Percentiles rank a stretch among this genome's conserved stretches.
Conservation (phyloP, 176 grass and related monocot genomes). For the Cocos nucifera region DNA sequence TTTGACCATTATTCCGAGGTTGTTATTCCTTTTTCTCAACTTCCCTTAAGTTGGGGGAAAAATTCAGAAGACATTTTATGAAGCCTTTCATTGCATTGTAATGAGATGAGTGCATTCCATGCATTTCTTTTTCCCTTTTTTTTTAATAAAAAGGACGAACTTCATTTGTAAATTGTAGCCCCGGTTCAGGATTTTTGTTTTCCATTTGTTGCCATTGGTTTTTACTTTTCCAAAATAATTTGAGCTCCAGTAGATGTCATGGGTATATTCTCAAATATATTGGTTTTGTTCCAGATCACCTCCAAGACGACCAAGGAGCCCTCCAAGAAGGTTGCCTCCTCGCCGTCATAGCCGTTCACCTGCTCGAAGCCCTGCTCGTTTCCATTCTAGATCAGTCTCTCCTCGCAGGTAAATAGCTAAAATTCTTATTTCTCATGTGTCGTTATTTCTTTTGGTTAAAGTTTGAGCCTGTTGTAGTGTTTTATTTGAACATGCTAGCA, state of each 20-base stretch:
- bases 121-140: too few relatives aligned
- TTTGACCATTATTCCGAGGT: too few relatives aligned
- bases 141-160: too few relatives aligned
- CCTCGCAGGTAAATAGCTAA: constrained; percentile 63
- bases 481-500: too few relatives aligned
- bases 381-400: constrained; percentile 75
- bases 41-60: too few relatives aligned
- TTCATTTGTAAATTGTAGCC: too few relatives aligned
- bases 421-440: not conserved
- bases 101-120: too few relatives aligned
- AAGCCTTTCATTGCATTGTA: too few relatives aligned
- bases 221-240: not conserved
- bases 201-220: not conserved
- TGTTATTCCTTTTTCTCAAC: too few relatives aligned
- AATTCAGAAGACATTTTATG: too few relatives aligned
- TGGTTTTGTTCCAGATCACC: constrained; percentile 45
- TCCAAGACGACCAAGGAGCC: constrained; percentile 82
- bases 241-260: not conserved
- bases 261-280: too few relatives aligned
- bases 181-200: too few relatives aligned
- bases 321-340: constrained; percentile 78
- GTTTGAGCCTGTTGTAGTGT: not conserved
- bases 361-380: constrained; percentile 61
- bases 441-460: not conserved
- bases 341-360: constrained; percentile 69